Conservation (phyloP, 148 eudicot species). For the Rhododendron vialii region DNA sequence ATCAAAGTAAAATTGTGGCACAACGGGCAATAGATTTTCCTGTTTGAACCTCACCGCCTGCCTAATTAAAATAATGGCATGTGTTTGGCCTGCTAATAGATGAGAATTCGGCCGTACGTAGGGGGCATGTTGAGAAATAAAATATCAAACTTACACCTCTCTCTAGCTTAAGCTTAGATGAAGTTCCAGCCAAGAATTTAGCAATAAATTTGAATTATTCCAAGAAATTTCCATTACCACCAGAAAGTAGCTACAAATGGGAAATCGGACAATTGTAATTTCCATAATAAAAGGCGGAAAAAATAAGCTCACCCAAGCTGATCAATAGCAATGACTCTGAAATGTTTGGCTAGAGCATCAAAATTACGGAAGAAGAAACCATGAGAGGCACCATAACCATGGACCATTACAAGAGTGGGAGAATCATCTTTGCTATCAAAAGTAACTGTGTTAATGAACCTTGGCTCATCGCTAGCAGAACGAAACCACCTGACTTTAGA, state of each 20-base stretch:
- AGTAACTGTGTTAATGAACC: conserved; percentile 88
- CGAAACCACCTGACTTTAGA: conserved; percentile 93
- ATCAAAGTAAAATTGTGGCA: neutral
- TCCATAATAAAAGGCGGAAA: neutral
- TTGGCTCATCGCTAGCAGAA: conserved; percentile 70
- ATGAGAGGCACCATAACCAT: conserved; percentile 95
- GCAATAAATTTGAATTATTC: neutral
- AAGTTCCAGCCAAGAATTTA: neutral
- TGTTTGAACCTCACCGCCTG: neutral
- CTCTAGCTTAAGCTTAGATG: neutral
- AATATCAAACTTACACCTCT: neutral
- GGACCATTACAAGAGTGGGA: conserved; percentile 92
- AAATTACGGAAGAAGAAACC: conserved; percentile 97
- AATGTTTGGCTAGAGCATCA: conserved; percentile 72
- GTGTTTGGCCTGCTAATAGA: neutral
- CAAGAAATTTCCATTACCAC: neutral
- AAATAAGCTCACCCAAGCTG: conserved; percentile 72
- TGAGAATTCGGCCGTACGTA: neutral
- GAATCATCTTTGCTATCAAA: conserved; percentile 61
- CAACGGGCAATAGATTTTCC: neutral
- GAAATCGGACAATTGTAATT: neutral
- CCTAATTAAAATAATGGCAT: neutral
- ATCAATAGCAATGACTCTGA: conserved; percentile 89
- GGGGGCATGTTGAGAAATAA: neutral
- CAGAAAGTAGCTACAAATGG: neutral